Evolutionary conservation across 768 basidiomycete species (phyloP), one percentile per base, ranked within the genome.

Genomic region (Royoungia palumana): DNA sequence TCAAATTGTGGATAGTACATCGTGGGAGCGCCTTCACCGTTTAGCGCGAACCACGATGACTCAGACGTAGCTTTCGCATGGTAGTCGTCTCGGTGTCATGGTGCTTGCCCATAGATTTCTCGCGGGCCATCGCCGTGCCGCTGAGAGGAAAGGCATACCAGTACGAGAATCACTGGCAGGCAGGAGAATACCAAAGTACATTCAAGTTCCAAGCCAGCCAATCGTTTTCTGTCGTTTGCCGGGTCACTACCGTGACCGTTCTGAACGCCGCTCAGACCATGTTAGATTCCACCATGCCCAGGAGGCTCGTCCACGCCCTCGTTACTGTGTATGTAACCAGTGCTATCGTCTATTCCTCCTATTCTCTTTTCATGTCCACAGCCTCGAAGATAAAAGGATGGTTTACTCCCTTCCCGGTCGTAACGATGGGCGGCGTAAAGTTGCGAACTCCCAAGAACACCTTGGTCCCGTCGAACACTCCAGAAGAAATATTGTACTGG

Each of bases 281-380:
- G 57, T 43, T 39, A 3, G 49, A 48, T 36, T 36, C 30, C 21
- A 22, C 51, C 44, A 46, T 52, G 47, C 28, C 38, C 39, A 53
- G 34, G 38, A 56, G 47, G 35, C 34, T 65, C 22, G 25, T 49
- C 34, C 41, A 66, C 14, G 27, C 47, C 28, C 35, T 63, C 34
- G 20, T 47, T 10, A 40, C 46, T 12, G 14, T 57, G 40, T 73
- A 71, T 43, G 27, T 66, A 19, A 39, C 50, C 21, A 50, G 54
- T 25, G 64, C 70, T 17, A 43, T 73, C 36, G 21, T 65, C 17
- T 69, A 68, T 51, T 64, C 69, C 2, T 64, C 72, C 1, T 61
- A 57, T 34, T 59, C 47, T 49, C 42, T 69, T 12, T 21, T 59
- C 7, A 44, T 55, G 13, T 47, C 35, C 13, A 53, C 61, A 25